A percentile compares a stretch with the other conserved stretches of the same genome.
Evolutionary conservation across 352 stramenopile species (phyloP).

Genomic region (Pythium pyrilobum): DNA sequence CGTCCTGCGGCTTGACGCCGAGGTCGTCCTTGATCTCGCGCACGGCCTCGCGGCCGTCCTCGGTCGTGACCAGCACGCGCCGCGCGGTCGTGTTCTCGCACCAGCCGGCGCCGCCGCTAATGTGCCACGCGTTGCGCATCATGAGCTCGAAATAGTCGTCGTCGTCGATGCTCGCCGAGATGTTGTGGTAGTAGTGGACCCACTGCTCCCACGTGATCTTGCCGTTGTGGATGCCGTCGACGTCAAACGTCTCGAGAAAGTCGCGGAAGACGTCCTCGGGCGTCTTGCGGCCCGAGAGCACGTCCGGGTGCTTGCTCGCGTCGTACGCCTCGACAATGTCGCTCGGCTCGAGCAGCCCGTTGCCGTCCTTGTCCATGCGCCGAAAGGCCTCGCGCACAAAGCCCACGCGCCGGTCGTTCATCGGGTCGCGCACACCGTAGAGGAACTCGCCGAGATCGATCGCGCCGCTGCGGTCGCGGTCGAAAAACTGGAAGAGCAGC

Average conservation of each 20-base stretch:
- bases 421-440: slow-evolving; percentile 59
- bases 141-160: slow-evolving; percentile 92
- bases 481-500: slow-evolving; percentile 80
- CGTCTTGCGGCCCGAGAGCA: slow-evolving; percentile 62
- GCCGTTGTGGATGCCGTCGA: slow-evolving; percentile 61
- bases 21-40: slow-evolving; percentile 36
- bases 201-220: slow-evolving; percentile 67
- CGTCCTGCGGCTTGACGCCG: slow-evolving; percentile 28
- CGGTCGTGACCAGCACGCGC: slow-evolving; percentile 57
- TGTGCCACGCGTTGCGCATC: slow-evolving; percentile 82
- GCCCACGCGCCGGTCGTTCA: slow-evolving; percentile 58
- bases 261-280: slow-evolving; percentile 65
- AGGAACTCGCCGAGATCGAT: slow-evolving; percentile 89
- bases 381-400: slow-evolving; percentile 81
- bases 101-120: slow-evolving; percentile 44
- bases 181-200: slow-evolving; percentile 87
- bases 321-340: slow-evolving; percentile 83
- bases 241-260: slow-evolving; percentile 85
- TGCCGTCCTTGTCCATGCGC: slow-evolving; percentile 75
- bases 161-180: slow-evolving; percentile 84
- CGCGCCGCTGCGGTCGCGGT: slow-evolving; percentile 66
- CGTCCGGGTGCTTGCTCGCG: slow-evolving; percentile 78
- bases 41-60: slow-evolving; percentile 44
- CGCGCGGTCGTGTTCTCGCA: slow-evolving; percentile 55
- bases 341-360: slow-evolving; percentile 65